Evolutionary conservation across 768 basidiomycete species (phyloP).

Genomic region (Hygrocybe coccinea): DNA sequence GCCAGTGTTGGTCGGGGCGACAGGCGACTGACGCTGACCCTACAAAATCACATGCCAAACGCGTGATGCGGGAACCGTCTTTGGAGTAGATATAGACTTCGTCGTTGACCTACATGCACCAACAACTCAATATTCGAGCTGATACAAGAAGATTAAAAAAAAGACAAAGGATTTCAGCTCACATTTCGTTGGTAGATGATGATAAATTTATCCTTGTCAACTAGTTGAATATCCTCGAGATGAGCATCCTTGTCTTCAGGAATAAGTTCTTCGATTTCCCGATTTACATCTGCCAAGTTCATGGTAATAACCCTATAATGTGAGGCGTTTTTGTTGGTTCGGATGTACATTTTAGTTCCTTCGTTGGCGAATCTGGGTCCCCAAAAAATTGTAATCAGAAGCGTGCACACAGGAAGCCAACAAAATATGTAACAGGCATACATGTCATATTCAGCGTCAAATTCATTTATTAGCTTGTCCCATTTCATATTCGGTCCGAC

Average conservation of each 20-base stretch:
- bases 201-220: conserved; percentile 54
- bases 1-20: conserved; percentile 49
- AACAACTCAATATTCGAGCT: neutral
- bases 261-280: conserved; percentile 54
- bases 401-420: neutral
- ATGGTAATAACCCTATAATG: conserved; percentile 62
- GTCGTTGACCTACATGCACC: conserved; percentile 68
- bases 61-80: conserved; percentile 47
- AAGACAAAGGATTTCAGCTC: conserved; percentile 19
- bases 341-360: conserved; percentile 55
- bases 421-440: conserved; percentile 31
- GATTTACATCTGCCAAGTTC: conserved; percentile 49
- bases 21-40: conserved; percentile 55
- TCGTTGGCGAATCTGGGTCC: conserved; percentile 56
- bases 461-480: conserved; percentile 67
- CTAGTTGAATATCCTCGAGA: conserved; percentile 43
- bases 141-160: conserved; percentile 5
- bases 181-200: conserved; percentile 71
- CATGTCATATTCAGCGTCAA: conserved; percentile 61
- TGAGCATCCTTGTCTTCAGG: conserved; percentile 62
- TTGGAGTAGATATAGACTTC: conserved; percentile 69
- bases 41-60: conserved; percentile 61
- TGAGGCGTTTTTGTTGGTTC: conserved; percentile 63
- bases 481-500: conserved; percentile 66
- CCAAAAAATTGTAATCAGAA: conserved; percentile 1